Evolutionary conservation across 495 filamentous ascomycete genomes (phyloP), one percentile per base, ranked within the genome.

Genomic region (Neohortaea acidophila): DNA sequence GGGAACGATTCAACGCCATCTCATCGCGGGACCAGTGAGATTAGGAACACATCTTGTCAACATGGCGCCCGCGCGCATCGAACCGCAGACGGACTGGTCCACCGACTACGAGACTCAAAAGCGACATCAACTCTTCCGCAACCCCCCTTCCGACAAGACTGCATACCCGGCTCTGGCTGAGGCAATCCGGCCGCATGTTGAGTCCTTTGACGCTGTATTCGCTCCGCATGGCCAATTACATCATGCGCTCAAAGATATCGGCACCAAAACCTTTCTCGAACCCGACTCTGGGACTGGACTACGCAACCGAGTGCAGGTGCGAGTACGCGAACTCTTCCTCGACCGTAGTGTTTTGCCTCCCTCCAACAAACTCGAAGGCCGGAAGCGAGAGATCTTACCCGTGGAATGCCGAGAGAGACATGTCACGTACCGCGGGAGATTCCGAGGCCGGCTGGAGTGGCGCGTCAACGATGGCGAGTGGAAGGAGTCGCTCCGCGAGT

Each of bases 131-230:
- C 79, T 96, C 12, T 97, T 94, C 55, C 68, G 72, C 49, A 73
- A 86, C 45, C 87, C 89, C 2, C 86, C 89, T 1, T 77, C 70
- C 51, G 84, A 94, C 51, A 74, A 70, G 33, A 79, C 84, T 11
- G 83, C 89, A 36, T 96, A 89, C 55, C 89, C 89, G 2, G 70
- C 81, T 10, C 69, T 97, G 31, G 77, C 82, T 33, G 73, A 70
- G 27, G 81, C 87, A 2, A 73, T 94, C 43, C 67, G 77, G 41
- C 89, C 89, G 22, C 89, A 97, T 57, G 75, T 94, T 54, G 75
- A 94, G 45, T 87, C 89, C 7, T 96, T 94, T 73, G 92, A 97
- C 65, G 78, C 81, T n/a, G 63, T 94, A 26, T 84, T 94, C 51
- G 75, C 75, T 11, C 63, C 61, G 47, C 60, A 67, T 30, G 72